Conservation (phyloP, 1,284 basidiomycete genomes). For the Pholiota adiposa region DNA sequence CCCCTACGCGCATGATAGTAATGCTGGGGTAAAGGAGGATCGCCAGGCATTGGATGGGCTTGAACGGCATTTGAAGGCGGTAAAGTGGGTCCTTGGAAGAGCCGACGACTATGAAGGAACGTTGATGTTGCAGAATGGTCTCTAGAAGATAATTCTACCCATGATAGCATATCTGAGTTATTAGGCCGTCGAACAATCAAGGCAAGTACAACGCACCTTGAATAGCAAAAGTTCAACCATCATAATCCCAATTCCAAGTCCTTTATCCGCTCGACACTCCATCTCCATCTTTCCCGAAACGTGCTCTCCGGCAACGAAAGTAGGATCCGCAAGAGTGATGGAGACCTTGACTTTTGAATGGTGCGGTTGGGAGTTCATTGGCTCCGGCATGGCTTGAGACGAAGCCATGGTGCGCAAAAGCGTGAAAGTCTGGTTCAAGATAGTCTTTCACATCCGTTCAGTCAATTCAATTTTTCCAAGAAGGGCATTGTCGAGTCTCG, state of each 20-base stretch:
- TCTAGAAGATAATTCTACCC: slow-evolving; percentile 68
- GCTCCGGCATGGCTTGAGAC: slow-evolving; percentile 45
- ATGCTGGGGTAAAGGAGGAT: slow-evolving; percentile 59
- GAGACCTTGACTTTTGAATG: slow-evolving; percentile 77
- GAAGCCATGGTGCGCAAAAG: slow-evolving; percentile 21
- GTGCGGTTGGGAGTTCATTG: slow-evolving; percentile 77
- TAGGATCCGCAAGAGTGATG: slow-evolving; percentile 56
- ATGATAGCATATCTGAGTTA: neutral
- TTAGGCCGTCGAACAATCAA: neutral
- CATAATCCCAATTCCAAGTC: slow-evolving; percentile 71
- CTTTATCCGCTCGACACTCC: slow-evolving; percentile 73
- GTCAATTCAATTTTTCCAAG: neutral
- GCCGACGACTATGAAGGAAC: slow-evolving; percentile 66
- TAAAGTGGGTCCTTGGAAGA: slow-evolving; percentile 79
- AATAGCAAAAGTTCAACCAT: slow-evolving; percentile 76
- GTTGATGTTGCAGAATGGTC: slow-evolving; percentile 79
- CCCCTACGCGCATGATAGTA: slow-evolving; percentile 74
- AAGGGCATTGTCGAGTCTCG: slow-evolving; percentile 2
- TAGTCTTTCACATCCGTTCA: no score
- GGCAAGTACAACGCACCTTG: slow-evolving; percentile 56
- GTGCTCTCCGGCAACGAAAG: slow-evolving; percentile 64
- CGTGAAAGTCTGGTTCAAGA: neutral
- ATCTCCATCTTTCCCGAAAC: slow-evolving; percentile 77
- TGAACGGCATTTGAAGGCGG: slow-evolving; percentile 81
- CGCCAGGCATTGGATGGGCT: slow-evolving; percentile 54